phyloP scores from a whole-genome alignment of 75 land plant species.

The Cunninghamia lanceolata region DNA sequence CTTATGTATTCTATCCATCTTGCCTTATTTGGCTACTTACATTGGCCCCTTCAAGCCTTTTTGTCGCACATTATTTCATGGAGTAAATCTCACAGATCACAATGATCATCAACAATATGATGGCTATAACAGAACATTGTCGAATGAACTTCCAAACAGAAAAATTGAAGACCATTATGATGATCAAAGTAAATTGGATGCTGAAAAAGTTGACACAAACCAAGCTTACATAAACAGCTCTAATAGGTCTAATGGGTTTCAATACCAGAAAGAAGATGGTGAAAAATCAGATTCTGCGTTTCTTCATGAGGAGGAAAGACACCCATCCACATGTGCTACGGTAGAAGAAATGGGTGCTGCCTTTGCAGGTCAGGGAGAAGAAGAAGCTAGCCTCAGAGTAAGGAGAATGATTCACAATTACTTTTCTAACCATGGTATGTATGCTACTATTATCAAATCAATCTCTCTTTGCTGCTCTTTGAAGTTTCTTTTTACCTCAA shows the following conservation, averaged over 20 bases:
- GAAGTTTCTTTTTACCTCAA: neutral
- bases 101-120: neutral
- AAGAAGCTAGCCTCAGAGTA: slow-evolving; percentile 48
- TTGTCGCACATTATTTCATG: neutral
- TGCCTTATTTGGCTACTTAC: neutral
- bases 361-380: slow-evolving; percentile 24
- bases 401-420: slow-evolving; percentile 53
- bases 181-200: neutral
- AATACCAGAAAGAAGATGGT: neutral
- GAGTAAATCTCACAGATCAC: neutral
- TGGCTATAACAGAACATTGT: neutral
- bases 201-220: neutral
- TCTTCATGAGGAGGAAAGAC: neutral
- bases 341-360: slow-evolving; percentile 86
- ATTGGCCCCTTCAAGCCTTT: neutral
- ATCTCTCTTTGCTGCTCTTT: neutral
- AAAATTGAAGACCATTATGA: neutral
- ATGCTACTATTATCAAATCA: neutral
- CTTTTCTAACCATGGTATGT: slow-evolving; percentile 57
- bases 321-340: slow-evolving; percentile 54
- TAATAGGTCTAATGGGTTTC: neutral
- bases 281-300: neutral
- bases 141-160: neutral
- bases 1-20: neutral
- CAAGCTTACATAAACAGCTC: neutral